Evolutionary conservation across 169 alveolate genomes (phyloP), one percentile per base, ranked within the genome.

Genomic region (Perkinsus chesapeaki): DNA sequence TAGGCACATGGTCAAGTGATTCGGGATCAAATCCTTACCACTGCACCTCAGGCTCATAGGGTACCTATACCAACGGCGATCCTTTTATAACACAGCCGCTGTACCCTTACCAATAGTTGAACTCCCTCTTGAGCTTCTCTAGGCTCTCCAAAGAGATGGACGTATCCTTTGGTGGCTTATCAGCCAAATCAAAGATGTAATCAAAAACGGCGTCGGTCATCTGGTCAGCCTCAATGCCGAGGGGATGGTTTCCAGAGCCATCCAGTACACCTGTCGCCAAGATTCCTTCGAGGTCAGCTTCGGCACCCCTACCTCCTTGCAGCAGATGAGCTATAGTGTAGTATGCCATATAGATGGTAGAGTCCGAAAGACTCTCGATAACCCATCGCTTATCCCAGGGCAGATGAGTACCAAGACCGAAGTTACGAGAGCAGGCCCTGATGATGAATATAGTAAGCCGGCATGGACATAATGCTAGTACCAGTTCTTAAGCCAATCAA

Each of bases 341-440:
- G 96, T 98, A 99, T 37, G 99, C 99, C 99, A 99, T 98, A 95
- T 99, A 99, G 91, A 99, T 98, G 36, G 99, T 99, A 19, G 99
- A 98, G 95, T 99, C 99, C 23, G 99, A 98, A 34, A 99, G 97
- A 43, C 99, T 98, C 94, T 99, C 99, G 47, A 99, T 99, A 91
- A 99, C 93, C 92, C 96, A 97, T 48, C 96, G 97, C 94, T 95
- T 96, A 93, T 98, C 99, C 98, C 99, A 97, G 20, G 99, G 99
- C 60, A 99, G 96, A 60, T 95, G 94, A 36, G 99, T 98, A 3
- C 99, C 99, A 91, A 99, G 97, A 38, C 99, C 99, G 94, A 98
- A 98, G 39, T 99, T 97, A 72, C 99, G 95, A 60, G 99, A 98
- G 97, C 99, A 98, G 93, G 98, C 98, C 98, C 97, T 60, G 82